Conservation (phyloP, 1,284 basidiomycete species). For the Malassezia caprae region DNA sequence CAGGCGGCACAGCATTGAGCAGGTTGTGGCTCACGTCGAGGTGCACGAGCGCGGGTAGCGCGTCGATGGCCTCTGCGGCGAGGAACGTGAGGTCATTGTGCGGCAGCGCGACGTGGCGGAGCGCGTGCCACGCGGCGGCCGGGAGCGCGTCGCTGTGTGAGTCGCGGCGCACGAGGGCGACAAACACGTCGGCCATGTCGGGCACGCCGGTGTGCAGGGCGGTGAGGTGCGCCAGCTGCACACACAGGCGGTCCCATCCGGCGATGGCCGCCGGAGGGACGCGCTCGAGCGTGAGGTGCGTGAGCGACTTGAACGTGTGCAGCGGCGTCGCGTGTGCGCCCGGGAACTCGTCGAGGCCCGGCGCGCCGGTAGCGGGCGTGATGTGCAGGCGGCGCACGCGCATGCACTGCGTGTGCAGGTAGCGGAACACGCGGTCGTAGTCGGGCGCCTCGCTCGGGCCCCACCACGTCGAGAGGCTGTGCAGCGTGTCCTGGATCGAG, state of each 20-base stretch:
- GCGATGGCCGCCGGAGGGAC: constrained; percentile 72
- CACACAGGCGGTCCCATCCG: constrained; percentile 70
- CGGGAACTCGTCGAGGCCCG: constrained; percentile 60
- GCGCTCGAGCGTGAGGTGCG: constrained; percentile 63
- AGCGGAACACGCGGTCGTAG: constrained; percentile 59
- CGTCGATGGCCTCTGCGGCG: constrained; percentile 52
- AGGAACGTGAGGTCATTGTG: constrained; percentile 76
- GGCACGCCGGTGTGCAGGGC: constrained; percentile 68
- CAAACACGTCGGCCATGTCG: constrained; percentile 69
- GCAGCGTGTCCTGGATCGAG: constrained; percentile 67
- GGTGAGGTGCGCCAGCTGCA: constrained; percentile 63
- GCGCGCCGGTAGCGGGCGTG: constrained; percentile 37
- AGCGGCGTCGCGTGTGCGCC: constrained; percentile 67
- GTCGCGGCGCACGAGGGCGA: constrained; percentile 66
- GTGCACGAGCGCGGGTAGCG: constrained; percentile 52
- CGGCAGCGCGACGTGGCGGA: constrained; percentile 67
- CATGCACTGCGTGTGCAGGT: constrained; percentile 74
- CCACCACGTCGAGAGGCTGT: constrained; percentile 58
- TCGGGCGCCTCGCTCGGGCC: constrained; percentile 34
- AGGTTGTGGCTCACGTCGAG: constrained; percentile 50
- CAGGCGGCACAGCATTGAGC: constrained; percentile 55
- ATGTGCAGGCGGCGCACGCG: constrained; percentile 64
- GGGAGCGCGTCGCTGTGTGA: constrained; percentile 53
- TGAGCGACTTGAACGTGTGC: constrained; percentile 70
- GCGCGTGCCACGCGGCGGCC: constrained; percentile 63